Base-by-base conservation (phyloP, 805 yeast genomes). In the Millerago galiae region DNA sequence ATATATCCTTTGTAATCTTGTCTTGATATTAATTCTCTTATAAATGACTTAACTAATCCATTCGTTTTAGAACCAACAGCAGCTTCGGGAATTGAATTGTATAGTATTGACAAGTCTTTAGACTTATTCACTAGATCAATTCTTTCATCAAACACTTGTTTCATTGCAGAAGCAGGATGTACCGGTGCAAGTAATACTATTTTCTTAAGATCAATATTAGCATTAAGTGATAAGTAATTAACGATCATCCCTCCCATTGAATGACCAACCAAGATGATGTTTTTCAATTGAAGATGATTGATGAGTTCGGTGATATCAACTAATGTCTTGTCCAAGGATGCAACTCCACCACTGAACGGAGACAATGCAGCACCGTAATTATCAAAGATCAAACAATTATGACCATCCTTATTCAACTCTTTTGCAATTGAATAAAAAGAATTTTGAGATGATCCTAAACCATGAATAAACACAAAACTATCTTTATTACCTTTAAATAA, bases 401-500 rank as follows among this genome's bases (percentile, higher is more conserved):
- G 29, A 5, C 33, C 33, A 7, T 16, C 7, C 4, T 21, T 24
- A 24, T 13, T 27, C 21, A 42, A 10, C 7, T 32, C 41, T 34
- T 37, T 37, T 7, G 45, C 45, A 18, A 42, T 37, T 11, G 45
- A 15, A 24, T 42, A 42, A 35, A 34, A 42, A 14, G 14, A 42
- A 30, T 42, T 42, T 32, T 42, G 45, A 2, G 45, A 42, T 13
- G 45, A 42, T 2, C 45, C 45, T 9, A 42, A 36, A n/a, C 45
- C 45, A 25, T 42, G 45, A 17, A 42, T 21, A 21, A 42, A 42
- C 11, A 42, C 41, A 14, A 37, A 11, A 9, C 37, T 5, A 7
- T 21, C 24, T 21, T 7, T 7, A 21, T 21, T 4, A 7, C 24
- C 24, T 21, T 21, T 21, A 21, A 21, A 21, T 4, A 21, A 21